These are phyloP conservation scores for Leccinum barrowsii DNA, from an alignment of 768 basidiomycete species.

Conservation along the genomic window DNA sequence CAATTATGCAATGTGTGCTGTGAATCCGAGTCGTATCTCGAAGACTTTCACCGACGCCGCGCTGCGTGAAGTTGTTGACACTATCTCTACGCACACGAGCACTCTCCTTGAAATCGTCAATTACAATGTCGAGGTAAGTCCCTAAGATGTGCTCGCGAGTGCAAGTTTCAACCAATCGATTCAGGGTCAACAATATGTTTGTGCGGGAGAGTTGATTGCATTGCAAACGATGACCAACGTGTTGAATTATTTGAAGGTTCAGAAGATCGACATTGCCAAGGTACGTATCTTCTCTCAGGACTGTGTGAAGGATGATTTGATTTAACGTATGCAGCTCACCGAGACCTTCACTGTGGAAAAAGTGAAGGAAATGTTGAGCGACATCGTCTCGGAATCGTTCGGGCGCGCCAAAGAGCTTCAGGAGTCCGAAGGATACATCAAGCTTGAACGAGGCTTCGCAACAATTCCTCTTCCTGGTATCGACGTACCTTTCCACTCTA, in stretches of 20 bases:
- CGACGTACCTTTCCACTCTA: slow-evolving; percentile 99
- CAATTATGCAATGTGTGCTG: slow-evolving; percentile 99
- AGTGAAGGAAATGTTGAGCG: slow-evolving; percentile 92
- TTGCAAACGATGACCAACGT: slow-evolving; percentile 94
- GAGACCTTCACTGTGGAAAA: slow-evolving; percentile 87
- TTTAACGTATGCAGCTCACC: slow-evolving; percentile 55
- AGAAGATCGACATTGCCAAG: slow-evolving; percentile 92
- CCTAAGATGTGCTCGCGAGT: background rate
- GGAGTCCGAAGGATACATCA: slow-evolving; percentile 81
- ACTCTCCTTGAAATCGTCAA: slow-evolving; percentile 97
- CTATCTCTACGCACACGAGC: slow-evolving; percentile 71
- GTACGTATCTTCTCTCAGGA: slow-evolving; percentile 33
- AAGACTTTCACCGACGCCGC: slow-evolving; percentile 93
- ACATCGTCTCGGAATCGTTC: slow-evolving; percentile 84
- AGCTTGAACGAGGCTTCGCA: slow-evolving; percentile 94
- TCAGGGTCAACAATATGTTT: slow-evolving; percentile 99
- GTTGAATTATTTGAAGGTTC: slow-evolving; percentile 91
- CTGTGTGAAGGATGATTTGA: background rate
- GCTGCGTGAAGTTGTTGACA: slow-evolving; percentile 95
- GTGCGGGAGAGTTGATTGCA: slow-evolving; percentile 92
- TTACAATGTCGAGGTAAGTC: slow-evolving; percentile 81
- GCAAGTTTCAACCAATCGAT: slow-evolving; percentile 4
- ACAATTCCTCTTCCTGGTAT: slow-evolving; percentile 95
- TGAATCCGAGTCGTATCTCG: slow-evolving; percentile 94
- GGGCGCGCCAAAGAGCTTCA: slow-evolving; percentile 75